Evolutionary conservation across 345 rosid species (phyloP).

Genomic region (Hirschfeldia incana): DNA sequence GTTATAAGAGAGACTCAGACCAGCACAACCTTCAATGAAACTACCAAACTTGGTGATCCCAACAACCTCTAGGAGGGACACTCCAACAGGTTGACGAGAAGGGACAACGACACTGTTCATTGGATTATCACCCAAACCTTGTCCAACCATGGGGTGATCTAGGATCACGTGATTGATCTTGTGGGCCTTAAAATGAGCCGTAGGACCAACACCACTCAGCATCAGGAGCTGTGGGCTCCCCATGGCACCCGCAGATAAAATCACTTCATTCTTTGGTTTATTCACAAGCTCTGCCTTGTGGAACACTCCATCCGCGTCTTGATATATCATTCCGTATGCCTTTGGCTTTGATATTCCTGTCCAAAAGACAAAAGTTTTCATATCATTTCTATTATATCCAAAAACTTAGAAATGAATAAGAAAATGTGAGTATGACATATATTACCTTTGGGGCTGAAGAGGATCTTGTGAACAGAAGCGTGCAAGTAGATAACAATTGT

Average conservation of each 20-base stretch:
- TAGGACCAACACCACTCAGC: constrained; percentile 79
- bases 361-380: background rate
- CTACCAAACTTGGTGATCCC: constrained; percentile 52
- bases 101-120: constrained; percentile 55
- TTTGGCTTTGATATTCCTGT: constrained; percentile 36
- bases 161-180: constrained; percentile 41
- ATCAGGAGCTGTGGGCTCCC: constrained; percentile 82
- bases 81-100: constrained; percentile 56
- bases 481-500: constrained; percentile 51
- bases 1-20: constrained; percentile 32
- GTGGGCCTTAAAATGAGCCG: constrained; percentile 39
- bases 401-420: too few species aligned
- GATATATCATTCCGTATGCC: constrained; percentile 58
- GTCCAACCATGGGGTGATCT: constrained; percentile 69
- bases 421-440: background rate
- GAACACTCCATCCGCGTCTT: constrained; percentile 44
- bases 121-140: constrained; percentile 76
- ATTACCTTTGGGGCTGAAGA: constrained; percentile 47
- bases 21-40: constrained; percentile 58
- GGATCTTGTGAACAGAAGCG: constrained; percentile 61
- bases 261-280: constrained; percentile 50
- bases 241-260: constrained; percentile 66
- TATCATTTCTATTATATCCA: background rate
- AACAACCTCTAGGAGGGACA: constrained; percentile 54
- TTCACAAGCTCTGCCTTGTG: constrained; percentile 45